Conservation (phyloP, 352 stramenopile species). For the Blastocystis sp. region DNA sequence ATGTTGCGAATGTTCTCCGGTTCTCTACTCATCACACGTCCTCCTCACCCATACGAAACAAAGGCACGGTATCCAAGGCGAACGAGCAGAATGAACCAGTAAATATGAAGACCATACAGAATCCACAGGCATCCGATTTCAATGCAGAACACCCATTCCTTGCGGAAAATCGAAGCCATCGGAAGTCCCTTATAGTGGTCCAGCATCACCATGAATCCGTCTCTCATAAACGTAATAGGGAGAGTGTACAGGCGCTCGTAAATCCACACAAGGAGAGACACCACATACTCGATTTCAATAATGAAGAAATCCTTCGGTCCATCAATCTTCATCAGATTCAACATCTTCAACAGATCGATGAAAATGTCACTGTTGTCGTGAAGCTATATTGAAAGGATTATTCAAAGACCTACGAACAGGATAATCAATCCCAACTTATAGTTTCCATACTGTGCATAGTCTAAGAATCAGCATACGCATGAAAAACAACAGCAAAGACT, state of each 20-base stretch:
- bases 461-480: neutral
- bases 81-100: conserved; percentile 50
- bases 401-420: neutral
- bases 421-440: conserved; percentile 44
- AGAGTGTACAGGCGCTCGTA: conserved; percentile 40
- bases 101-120: conserved; percentile 46
- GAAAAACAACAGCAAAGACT: conserved; percentile 39
- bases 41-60: neutral
- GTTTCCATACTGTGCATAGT: conserved; percentile 1
- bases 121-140: neutral
- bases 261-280: neutral
- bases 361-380: conserved; percentile 54
- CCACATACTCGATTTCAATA: neutral
- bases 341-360: conserved; percentile 46
- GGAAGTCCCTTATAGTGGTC: neutral
- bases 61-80: conserved; percentile 14
- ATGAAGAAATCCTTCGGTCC: conserved; percentile 37
- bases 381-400: neutral
- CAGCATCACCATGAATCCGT: neutral
- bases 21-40: conserved; percentile 27
- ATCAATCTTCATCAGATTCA: conserved; percentile 42
- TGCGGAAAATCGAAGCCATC: neutral
- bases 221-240: conserved; percentile 3
- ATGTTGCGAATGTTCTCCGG: conserved; percentile 12
- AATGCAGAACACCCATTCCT: conserved; percentile 1